Evolutionary conservation across 2,329 filamentous ascomycete genomes (phyloP).

Genomic region (Fusarium staphyleae): DNA sequence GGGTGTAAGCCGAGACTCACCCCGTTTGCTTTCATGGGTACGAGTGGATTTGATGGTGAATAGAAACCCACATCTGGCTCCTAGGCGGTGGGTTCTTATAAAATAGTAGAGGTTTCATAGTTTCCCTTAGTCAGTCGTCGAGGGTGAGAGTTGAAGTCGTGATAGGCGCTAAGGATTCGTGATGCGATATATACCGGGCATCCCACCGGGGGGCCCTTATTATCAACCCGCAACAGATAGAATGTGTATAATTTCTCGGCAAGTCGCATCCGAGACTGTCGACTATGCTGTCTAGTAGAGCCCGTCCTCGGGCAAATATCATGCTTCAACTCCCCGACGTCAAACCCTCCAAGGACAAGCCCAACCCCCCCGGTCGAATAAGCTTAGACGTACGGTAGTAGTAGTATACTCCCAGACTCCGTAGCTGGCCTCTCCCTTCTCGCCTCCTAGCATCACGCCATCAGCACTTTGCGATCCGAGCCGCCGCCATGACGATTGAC

Average conservation of each 20-base stretch:
- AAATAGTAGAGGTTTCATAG: neutral
- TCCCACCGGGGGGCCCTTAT: neutral
- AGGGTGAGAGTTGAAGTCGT: constrained; percentile 1
- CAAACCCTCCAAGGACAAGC: no score
- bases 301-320: no score
- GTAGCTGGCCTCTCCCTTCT: neutral
- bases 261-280: neutral
- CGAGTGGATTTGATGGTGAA: neutral
- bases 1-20: neutral
- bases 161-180: constrained; percentile 13
- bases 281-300: no score
- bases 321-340: no score
- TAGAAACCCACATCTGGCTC: neutral
- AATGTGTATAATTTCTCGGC: neutral
- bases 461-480: neutral
- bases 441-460: neutral
- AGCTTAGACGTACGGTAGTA: constrained; percentile 6
- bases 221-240: neutral
- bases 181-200: no score
- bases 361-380: neutral
- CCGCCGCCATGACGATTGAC: neutral
- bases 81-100: neutral
- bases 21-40: neutral
- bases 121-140: neutral
- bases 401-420: no score